Evolutionary conservation across 2,329 filamentous ascomycete genomes (phyloP).

Genomic region (Fusarium torulosum): DNA sequence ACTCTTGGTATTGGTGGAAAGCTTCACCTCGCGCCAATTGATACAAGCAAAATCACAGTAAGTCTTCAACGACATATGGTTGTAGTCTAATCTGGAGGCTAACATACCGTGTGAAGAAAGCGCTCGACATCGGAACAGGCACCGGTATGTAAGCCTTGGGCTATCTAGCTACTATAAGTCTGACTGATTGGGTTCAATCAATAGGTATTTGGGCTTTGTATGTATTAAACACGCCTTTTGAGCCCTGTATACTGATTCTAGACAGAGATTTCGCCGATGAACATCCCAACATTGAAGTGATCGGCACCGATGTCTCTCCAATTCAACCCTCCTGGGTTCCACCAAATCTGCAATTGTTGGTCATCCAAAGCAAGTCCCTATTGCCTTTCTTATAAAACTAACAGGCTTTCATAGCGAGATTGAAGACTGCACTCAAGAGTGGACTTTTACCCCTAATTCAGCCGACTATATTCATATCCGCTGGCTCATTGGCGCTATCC

Average conservation of each 20-base stretch:
- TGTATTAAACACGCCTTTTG: too few species aligned
- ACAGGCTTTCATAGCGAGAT: background rate
- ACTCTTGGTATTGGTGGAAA: conserved; percentile 14
- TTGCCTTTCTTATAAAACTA: fast-evolving
- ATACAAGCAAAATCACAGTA: conserved; percentile 5
- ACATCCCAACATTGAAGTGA: conserved; percentile 8
- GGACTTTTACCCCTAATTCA: conserved; percentile 20
- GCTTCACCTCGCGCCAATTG: conserved; percentile 19
- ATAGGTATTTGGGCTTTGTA: too few species aligned
- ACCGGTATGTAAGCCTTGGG: conserved; percentile 4
- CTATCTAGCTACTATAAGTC: background rate
- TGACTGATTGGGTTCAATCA: too few species aligned
- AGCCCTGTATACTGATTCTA: background rate
- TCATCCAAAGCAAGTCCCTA: fast-evolving
- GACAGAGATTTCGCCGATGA: conserved; percentile 19
- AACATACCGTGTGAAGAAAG: background rate
- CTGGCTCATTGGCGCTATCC: conserved; percentile 14
- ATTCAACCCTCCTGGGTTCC: background rate
- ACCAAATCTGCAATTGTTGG: conserved; percentile 17
- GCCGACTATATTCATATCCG: conserved; percentile 25
- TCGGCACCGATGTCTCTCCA: conserved; percentile 19
- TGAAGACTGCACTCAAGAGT: conserved; percentile 24
- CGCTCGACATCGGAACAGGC: conserved; percentile 16
- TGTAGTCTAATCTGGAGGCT: background rate
- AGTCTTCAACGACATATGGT: background rate